Evolutionary conservation across 1,284 basidiomycete genomes (phyloP), one percentile per base, ranked within the genome.

Genomic region (Pseudozyma sp.): DNA sequence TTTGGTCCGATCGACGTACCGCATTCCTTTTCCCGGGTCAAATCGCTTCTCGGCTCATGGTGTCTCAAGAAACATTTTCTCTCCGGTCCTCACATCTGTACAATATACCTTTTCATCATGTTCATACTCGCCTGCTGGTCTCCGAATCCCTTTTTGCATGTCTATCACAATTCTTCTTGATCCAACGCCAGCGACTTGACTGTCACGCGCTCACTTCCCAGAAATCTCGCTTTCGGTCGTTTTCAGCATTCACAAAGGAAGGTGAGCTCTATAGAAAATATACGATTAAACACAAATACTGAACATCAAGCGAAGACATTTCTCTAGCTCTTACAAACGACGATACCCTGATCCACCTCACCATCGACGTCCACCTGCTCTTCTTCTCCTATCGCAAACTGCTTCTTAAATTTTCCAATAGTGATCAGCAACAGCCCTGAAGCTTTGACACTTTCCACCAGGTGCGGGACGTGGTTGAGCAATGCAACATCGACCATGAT

Each of bases 401-500:
- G 60, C 19, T 42, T 51, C 18, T 39, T 59, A 43, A 77, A 70
- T 49, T 51, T 56, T n/a, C 78, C 78, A n/a, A 81, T 77, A 1
- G 81, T 81, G 49, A 84, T 83, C 55, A 83, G 60, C 45, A 85
- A 49, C 47, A 85, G 58, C 1, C 82, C 80, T 0, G 78, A 78
- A 0, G 80, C 79, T 58, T 83, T 83, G 53, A 85, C 77, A 40
- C 77, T 78, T 34, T 78, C 72, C 39, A 85, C 68, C 36, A 85
- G 63, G 42, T 79, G 70, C 5, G 78, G 79, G 8, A 83, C 82
- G 6, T 68, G 63, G 31, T 78, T 76, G 42, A 75, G 40, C 51
- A 70, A 45, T n/a, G 91, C 90, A n/a, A 92, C 92, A 85, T 97
- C 93, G 53, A 97, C 89, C 84, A 97, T 91, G 54, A 99, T 88